Evolutionary conservation across 805 yeast genomes (phyloP).

Genomic region (Wickerhamiella lipophila): DNA sequence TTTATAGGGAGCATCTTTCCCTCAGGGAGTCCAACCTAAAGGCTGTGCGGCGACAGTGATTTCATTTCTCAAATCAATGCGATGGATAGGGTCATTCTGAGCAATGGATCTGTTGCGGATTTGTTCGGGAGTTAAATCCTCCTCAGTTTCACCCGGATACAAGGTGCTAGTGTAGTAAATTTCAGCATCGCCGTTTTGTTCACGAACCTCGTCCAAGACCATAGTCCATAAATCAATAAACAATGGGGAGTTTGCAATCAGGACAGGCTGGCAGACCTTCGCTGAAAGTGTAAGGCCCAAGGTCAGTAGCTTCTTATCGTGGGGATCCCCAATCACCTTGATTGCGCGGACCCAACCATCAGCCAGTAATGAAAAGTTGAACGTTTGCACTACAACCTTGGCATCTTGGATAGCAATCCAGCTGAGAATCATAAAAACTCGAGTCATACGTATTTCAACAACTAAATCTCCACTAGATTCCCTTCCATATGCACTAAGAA

Average conservation of each 20-base stretch:
- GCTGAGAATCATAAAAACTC: constrained; percentile 9
- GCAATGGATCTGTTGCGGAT: constrained; percentile 28
- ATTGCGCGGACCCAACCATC: constrained; percentile 28
- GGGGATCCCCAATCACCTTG: constrained; percentile 55
- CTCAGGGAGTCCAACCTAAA: constrained; percentile 6
- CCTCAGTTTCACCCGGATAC: constrained; percentile 18
- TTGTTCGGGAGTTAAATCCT: constrained; percentile 20
- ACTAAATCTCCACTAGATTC: constrained; percentile 3
- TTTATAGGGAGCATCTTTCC: too few relatives aligned
- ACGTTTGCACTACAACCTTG: constrained; percentile 9
- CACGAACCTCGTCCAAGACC: constrained; percentile 65
- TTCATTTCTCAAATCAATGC: constrained; percentile 37
- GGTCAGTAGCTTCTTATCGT: constrained; percentile 55
- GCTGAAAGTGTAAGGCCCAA: constrained; percentile 39
- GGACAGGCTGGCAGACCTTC: constrained; percentile 27
- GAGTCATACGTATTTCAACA: constrained; percentile 8
- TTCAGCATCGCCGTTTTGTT: constrained; percentile 40
- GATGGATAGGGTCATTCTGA: constrained; percentile 41
- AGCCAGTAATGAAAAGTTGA: constrained; percentile 1
- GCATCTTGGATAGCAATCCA: constrained; percentile 13
- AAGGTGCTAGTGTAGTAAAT: constrained; percentile 16
- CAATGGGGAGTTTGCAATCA: constrained; percentile 21
- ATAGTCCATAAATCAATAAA: constrained; percentile 36
- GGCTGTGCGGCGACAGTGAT: constrained; percentile 24
- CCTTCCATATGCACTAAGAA: constrained; percentile 4